A percentile compares a stretch with the other conserved stretches of the same genome.
These are phyloP conservation scores for Fomes fomentarius DNA, from an alignment of 1,284 basidiomycete genomes.

Conservation along the genomic window DNA sequence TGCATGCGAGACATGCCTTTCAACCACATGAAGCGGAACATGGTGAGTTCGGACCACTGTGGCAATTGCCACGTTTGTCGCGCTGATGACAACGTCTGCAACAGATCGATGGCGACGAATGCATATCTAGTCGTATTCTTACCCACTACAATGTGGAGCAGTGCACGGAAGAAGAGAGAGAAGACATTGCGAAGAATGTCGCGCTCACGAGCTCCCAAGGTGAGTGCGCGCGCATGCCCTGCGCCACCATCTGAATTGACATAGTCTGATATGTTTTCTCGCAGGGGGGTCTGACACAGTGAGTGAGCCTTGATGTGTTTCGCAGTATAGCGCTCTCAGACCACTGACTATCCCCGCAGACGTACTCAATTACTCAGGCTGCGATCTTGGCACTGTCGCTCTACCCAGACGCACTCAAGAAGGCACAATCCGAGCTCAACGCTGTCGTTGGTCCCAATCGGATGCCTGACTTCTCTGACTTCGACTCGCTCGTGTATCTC, in stretches of 20 bases:
- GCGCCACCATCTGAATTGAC: no score
- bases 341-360: no score
- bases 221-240: no score
- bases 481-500: constrained; percentile 20
- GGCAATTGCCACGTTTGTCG: no score
- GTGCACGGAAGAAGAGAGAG: background rate
- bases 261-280: no score
- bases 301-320: no score
- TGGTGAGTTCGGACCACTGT: background rate
- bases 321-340: no score
- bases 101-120: background rate
- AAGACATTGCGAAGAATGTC: constrained; percentile 1
- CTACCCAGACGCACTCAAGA: background rate
- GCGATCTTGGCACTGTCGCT: no score
- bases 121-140: background rate
- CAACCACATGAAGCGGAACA: background rate
- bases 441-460: constrained; percentile 26
- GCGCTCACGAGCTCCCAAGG: constrained; percentile 2
- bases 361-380: no score
- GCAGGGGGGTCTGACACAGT: no score
- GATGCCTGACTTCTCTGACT: constrained; percentile 23
- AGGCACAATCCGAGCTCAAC: constrained; percentile 36
- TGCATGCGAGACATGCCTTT: constrained; percentile 12
- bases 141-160: background rate
- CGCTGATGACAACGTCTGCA: background rate